phyloP scores from a whole-genome alignment of 805 yeast species.

The Tetrapisispora iriomotensis region DNA sequence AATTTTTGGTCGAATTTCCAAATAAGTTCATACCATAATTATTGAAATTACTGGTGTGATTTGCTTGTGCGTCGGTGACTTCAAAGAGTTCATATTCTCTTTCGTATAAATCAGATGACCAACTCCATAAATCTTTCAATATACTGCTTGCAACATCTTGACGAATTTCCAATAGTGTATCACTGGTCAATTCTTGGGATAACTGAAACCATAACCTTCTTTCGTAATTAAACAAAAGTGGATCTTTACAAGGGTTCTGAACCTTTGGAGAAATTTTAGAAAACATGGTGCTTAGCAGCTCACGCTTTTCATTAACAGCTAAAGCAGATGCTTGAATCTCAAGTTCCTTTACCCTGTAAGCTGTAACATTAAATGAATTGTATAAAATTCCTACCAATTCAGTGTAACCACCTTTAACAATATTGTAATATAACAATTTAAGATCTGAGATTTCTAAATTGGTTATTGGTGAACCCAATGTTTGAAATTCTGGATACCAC shows the following conservation, averaged over 20 bases:
- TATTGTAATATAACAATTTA: conserved; percentile 12
- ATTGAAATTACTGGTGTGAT: conserved; percentile 7
- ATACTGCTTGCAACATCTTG: conserved; percentile 5
- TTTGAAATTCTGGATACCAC: conserved; percentile 8
- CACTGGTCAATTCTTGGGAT: background rate
- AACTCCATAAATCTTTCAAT: conserved; percentile 9
- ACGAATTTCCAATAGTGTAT: conserved; percentile 3
- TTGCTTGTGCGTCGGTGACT: background rate
- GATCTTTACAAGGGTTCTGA: conserved; percentile 22
- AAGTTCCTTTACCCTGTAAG: conserved; percentile 23
- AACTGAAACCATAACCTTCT: conserved; percentile 11
- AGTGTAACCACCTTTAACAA: conserved; percentile 10
- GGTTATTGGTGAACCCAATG: conserved; percentile 6
- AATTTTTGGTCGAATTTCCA: background rate
- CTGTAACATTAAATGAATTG: conserved; percentile 14
- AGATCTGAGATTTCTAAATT: conserved; percentile 15
- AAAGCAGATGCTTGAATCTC: conserved; percentile 17
- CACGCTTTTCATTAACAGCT: conserved; percentile 8
- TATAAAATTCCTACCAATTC: conserved; percentile 13
- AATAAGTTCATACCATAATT: conserved; percentile 3
- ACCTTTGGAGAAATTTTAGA: conserved; percentile 9
- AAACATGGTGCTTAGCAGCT: conserved; percentile 8
- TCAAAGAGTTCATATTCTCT: conserved; percentile 8
- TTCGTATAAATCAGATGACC: conserved; percentile 6
- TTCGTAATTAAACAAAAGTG: conserved; percentile 14